A percentile compares a stretch with the other conserved stretches of the same genome.
These are phyloP conservation scores for Leccinum disarticulatum DNA, from an alignment of 768 basidiomycete species.

Conservation along the genomic window DNA sequence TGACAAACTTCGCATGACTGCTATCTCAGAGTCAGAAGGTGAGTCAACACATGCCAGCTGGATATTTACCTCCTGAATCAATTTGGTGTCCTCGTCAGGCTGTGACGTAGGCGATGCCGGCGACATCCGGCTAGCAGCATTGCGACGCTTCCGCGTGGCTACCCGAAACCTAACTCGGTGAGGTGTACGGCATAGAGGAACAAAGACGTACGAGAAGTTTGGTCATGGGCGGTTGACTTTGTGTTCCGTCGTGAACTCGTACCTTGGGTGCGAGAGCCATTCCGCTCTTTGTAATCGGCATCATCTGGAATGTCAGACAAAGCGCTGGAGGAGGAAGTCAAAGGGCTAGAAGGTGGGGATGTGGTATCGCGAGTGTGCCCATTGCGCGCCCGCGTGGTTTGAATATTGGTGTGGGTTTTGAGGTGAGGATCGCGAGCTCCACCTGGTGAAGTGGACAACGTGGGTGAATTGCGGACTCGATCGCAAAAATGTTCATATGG, in stretches of 20 bases:
- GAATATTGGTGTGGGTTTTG: conserved; percentile 55
- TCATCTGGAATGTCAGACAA: conserved; percentile 83
- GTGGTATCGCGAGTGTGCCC: conserved; percentile 43
- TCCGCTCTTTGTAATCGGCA: conserved; percentile 57
- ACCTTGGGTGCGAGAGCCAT: conserved; percentile 40
- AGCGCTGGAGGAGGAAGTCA: conserved; percentile 75
- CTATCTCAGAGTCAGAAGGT: conserved; percentile 39
- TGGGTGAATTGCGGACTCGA: conserved; percentile 66
- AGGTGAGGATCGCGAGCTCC: conserved; percentile 49
- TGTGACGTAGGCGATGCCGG: conserved; percentile 24
- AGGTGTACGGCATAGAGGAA: conserved; percentile 4
- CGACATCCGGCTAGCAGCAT: conserved; percentile 21
- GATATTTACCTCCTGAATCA: conserved; percentile 51
- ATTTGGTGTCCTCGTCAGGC: conserved; percentile 40
- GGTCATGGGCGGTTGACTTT: conserved; percentile 54
- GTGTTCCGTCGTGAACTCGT: conserved; percentile 51
- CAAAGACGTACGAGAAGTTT: conserved; percentile 37
- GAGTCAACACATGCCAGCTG: conserved; percentile 16
- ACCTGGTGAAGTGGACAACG: conserved; percentile 36
- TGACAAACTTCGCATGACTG: conserved; percentile 93
- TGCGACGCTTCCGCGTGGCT: conserved; percentile 36
- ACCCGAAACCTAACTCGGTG: conserved; percentile 18
- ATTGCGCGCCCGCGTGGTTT: conserved; percentile 40
- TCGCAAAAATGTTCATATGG: conserved; percentile 94
- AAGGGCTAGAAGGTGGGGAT: conserved; percentile 70